Percentiles rank a stretch among this genome's conserved stretches.
phyloP scores from a whole-genome alignment of 2,329 filamentous ascomycete genomes.

The Fusarium incarnatum region DNA sequence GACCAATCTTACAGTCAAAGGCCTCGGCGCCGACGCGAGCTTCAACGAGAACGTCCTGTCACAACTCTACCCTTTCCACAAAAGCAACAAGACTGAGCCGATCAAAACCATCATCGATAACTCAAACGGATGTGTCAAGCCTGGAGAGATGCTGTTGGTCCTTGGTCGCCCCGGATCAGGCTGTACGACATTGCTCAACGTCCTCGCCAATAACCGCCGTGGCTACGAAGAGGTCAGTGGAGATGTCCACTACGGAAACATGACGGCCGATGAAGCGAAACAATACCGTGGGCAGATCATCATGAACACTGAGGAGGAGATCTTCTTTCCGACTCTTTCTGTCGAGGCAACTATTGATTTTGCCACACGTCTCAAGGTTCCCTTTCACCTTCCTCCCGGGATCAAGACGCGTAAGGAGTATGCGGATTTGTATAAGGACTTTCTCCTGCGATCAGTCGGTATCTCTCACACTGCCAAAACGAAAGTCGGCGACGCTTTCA shows the following conservation, averaged over 20 bases:
- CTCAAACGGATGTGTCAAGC: slow-evolving; percentile 75
- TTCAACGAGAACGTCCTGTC: slow-evolving; percentile 74
- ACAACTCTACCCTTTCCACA: slow-evolving; percentile 64
- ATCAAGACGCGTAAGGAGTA: slow-evolving; percentile 57
- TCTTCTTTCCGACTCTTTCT: slow-evolving; percentile 74
- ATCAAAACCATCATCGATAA: slow-evolving; percentile 74
- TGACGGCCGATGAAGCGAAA: slow-evolving; percentile 60
- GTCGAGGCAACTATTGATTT: slow-evolving; percentile 79
- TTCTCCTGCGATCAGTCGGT: slow-evolving; percentile 67
- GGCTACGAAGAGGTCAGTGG: slow-evolving; percentile 70
- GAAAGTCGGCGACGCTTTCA: slow-evolving; percentile 74
- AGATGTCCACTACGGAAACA: slow-evolving; percentile 66
- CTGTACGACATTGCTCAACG: slow-evolving; percentile 77
- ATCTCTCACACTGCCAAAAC: slow-evolving; percentile 71
- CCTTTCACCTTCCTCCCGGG: slow-evolving; percentile 59
- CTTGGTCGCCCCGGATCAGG: slow-evolving; percentile 75
- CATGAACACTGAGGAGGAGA: slow-evolving; percentile 77
- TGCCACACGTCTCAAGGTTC: slow-evolving; percentile 70
- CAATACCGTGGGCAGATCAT: slow-evolving; percentile 69
- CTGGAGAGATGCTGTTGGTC: slow-evolving; percentile 78
- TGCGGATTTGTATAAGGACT: slow-evolving; percentile 61
- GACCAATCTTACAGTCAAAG: slow-evolving; percentile 72
- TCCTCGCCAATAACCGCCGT: slow-evolving; percentile 71
- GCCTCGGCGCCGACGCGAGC: slow-evolving; percentile 69
- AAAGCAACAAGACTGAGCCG: slow-evolving; percentile 63